phyloP scores from a whole-genome alignment of 139 green algal species.

The Desmodesmus armatus region DNA sequence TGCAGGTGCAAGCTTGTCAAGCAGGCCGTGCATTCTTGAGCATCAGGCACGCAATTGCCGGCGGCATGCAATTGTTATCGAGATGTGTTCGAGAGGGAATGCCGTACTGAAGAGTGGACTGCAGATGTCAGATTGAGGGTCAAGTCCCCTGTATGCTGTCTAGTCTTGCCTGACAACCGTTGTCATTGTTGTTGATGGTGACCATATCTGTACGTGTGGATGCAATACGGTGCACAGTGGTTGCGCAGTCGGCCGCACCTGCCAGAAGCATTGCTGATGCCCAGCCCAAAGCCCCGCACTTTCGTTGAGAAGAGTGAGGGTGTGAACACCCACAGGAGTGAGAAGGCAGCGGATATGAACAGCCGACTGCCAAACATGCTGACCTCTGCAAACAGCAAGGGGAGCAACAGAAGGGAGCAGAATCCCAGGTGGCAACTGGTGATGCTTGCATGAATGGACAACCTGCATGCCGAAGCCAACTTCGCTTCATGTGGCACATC shows the following conservation, averaged over 20 bases:
- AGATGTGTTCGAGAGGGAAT: no score
- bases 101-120: no score
- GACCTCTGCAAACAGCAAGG: not conserved
- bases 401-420: not conserved
- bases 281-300: conserved; percentile 76
- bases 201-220: not conserved
- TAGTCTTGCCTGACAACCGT: no score
- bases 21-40: no score
- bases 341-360: conserved; percentile 76
- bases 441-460: no score
- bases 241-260: not conserved
- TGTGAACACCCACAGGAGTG: conserved; percentile 79
- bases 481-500: not conserved
- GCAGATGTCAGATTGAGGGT: not conserved
- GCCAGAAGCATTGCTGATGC: conserved; percentile 71
- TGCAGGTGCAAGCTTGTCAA: not conserved
- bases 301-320: conserved; percentile 85
- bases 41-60: not conserved
- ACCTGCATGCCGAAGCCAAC: not conserved
- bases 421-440: no score
- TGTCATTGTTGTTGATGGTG: not conserved
- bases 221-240: not conserved
- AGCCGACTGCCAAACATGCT: conserved; percentile 69
- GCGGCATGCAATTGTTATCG: not conserved
- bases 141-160: not conserved